Conservation (phyloP, 78 protist genomes). For the Anaeramoeba flamelloides region DNA sequence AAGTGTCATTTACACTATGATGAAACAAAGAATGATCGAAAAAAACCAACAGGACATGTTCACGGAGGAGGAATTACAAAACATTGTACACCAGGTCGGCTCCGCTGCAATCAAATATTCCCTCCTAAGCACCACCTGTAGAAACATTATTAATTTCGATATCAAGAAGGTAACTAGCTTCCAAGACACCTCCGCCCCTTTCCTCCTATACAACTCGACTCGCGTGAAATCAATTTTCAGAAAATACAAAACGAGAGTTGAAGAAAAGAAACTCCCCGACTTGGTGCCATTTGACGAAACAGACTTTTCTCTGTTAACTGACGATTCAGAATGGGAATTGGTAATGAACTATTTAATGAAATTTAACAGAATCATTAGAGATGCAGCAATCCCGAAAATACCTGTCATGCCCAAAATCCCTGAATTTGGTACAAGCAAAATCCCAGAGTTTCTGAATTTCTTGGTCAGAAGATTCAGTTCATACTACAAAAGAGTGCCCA, state of each 20-base stretch:
- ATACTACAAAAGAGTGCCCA: conserved; percentile 22
- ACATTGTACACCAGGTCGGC: conserved; percentile 22
- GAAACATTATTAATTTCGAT: conserved; percentile 21
- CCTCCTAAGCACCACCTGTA: conserved; percentile 10
- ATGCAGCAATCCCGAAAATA: conserved; percentile 14
- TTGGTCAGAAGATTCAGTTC: conserved; percentile 26
- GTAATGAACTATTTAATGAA: conserved; percentile 16
- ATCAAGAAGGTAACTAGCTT: conserved; percentile 23
- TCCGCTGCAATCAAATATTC: conserved; percentile 26
- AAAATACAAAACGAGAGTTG: conserved; percentile 6
- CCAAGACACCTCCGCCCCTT: conserved; percentile 18
- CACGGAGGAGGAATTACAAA: conserved; percentile 10
- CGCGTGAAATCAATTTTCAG: conserved; percentile 19
- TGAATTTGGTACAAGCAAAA: conserved; percentile 7
- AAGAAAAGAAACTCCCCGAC: background rate
- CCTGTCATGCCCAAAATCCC: conserved; percentile 21
- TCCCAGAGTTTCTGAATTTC: conserved; percentile 13
- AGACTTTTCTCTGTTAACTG: conserved; percentile 11
- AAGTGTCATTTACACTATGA: conserved; percentile 7
- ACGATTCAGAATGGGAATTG: conserved; percentile 30
- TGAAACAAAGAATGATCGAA: conserved; percentile 6
- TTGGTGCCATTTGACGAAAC: background rate
- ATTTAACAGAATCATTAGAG: conserved; percentile 1
- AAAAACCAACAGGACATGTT: background rate
- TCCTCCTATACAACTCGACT: conserved; percentile 30